phyloP scores from a whole-genome alignment of 2,329 filamentous ascomycete genomes.

The Blastomyces emzantsi region DNA sequence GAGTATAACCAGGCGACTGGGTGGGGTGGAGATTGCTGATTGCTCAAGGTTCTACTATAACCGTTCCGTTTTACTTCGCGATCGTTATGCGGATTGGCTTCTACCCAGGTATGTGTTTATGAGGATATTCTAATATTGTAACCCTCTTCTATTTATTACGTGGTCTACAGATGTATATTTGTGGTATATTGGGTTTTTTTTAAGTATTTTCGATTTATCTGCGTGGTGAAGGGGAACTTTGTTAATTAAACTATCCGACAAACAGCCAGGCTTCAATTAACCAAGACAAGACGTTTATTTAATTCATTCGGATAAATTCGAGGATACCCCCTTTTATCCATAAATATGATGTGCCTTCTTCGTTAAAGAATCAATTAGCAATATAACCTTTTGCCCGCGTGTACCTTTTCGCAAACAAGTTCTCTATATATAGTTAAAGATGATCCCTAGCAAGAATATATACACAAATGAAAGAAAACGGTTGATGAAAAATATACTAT shows the following conservation, averaged over 20 bases:
- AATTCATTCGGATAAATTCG: no score
- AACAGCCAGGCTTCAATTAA: no score
- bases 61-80: not conserved
- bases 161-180: no score
- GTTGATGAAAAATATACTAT: not conserved
- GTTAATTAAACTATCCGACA: no score
- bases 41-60: not conserved
- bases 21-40: slow-evolving; percentile 19
- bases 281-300: no score
- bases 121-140: not conserved
- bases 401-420: not conserved
- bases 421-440: not conserved
- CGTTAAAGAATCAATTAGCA: no score
- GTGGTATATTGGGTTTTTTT: not conserved
- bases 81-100: not conserved
- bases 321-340: no score
- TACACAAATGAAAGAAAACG: not conserved
- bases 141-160: not conserved
- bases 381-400: not conserved
- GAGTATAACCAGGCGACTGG: slow-evolving; percentile 25
- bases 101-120: not conserved
- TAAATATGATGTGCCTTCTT: no score
- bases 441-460: not conserved
- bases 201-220: no score
- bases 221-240: not conserved